Evolutionary conservation across 2,329 filamentous ascomycete species (phyloP).

Genomic region (Ophiostoma piceae): DNA sequence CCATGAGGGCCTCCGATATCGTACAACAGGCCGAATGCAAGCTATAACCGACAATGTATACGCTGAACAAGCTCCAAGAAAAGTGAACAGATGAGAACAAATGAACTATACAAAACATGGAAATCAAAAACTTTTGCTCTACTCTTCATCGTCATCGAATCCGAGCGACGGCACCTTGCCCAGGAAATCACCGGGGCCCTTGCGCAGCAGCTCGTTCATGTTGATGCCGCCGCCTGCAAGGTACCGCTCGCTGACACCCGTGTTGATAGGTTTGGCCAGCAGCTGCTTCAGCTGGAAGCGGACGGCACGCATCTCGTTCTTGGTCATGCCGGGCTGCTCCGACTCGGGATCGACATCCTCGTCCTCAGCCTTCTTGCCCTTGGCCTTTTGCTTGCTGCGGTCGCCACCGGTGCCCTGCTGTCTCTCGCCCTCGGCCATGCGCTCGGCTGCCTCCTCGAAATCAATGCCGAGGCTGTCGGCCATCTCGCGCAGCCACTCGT

Average conservation of each 20-base stretch:
- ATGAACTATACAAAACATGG: background rate
- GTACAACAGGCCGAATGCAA: slow-evolving; percentile 14
- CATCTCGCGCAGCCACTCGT: slow-evolving; percentile 75
- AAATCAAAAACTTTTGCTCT: background rate
- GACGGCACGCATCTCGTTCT: slow-evolving; percentile 65
- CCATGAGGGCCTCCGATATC: background rate
- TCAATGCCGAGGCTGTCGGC: slow-evolving; percentile 92
- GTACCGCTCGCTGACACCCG: slow-evolving; percentile 77
- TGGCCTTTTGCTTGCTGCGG: slow-evolving; percentile 61
- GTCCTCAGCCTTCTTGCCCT: slow-evolving; percentile 62
- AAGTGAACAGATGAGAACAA: background rate
- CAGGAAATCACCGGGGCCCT: slow-evolving; percentile 58
- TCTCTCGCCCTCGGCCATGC: slow-evolving; percentile 14
- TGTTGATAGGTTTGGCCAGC: slow-evolving; percentile 69
- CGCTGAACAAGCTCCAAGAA: background rate
- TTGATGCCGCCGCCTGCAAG: slow-evolving; percentile 19
- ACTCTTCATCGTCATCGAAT: slow-evolving; percentile 30
- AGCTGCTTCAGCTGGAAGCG: slow-evolving; percentile 67
- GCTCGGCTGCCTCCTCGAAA: slow-evolving; percentile 64
- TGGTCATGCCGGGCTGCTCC: slow-evolving; percentile 61
- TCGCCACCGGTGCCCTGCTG: slow-evolving; percentile 42
- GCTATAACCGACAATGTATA: background rate
- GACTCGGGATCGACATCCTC: slow-evolving; percentile 72
- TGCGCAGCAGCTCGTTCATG: slow-evolving; percentile 18
- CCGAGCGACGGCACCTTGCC: slow-evolving; percentile 45